These are phyloP conservation scores for Microstegium vimineum DNA, from an alignment of 176 grass and related monocot genomes.

Conservation along the genomic window DNA sequence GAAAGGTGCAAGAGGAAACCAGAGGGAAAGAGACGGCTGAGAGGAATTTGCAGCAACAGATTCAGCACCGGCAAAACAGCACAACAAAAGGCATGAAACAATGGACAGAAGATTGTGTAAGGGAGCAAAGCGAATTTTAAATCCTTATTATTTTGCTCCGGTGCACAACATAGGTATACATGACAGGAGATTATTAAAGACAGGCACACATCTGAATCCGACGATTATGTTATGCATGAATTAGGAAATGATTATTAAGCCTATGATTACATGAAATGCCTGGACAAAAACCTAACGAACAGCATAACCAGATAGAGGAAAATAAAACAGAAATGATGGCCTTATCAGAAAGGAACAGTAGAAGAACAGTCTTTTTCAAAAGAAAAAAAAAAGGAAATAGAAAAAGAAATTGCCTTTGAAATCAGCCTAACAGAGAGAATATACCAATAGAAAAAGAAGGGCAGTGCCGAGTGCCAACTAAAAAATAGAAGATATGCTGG, in stretches of 20 bases:
- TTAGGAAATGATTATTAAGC: background rate
- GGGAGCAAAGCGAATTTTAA: background rate
- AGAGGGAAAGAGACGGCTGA: background rate
- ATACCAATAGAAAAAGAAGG: slow-evolving; percentile 18
- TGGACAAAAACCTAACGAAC: background rate
- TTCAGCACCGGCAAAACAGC: background rate
- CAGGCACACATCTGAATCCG: background rate
- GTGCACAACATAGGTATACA: background rate
- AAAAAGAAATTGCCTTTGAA: slow-evolving; percentile 24
- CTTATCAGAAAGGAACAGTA: slow-evolving; percentile 8
- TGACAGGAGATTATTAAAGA: background rate
- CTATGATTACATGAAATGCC: slow-evolving; percentile 1
- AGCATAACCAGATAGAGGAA: background rate
- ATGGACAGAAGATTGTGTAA: background rate
- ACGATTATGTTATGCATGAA: slow-evolving; percentile 6
- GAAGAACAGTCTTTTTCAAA: background rate
- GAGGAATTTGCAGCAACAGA: background rate
- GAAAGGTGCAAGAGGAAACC: slow-evolving; percentile 10
- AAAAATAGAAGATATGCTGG: slow-evolving; percentile 39
- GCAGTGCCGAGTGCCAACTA: slow-evolving; percentile 19
- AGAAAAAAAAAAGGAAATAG: background rate
- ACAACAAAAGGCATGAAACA: background rate
- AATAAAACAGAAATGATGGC: slow-evolving; percentile 1
- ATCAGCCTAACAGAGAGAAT: slow-evolving; percentile 15
- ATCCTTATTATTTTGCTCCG: background rate